Base-by-base conservation (phyloP, 1,284 basidiomycete genomes). In the Tylopilus sp. region DNA sequence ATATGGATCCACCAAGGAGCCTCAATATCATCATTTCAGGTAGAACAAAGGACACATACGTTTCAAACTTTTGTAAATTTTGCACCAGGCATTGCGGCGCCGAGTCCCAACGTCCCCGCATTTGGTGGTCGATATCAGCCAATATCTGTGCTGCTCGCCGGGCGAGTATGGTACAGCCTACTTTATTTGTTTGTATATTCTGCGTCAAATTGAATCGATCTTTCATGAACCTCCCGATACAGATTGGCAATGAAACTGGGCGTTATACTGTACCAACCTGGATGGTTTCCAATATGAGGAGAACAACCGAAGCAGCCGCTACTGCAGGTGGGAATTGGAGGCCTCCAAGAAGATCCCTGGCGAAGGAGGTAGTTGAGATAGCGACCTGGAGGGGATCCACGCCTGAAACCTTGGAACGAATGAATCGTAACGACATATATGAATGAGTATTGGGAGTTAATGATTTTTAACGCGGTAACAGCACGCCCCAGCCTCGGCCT, bases 261-360 rank as follows among this genome's bases (percentile, higher is more conserved):
- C 4, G 18, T 5, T 44, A 41, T 16, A 66, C 80, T 69, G n/a
- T n/a, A n/a, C n/a, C n/a, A 61, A 86, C 86, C 75, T 86, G 81
- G 33, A 86, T 74, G 1, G 82, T 85, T 68, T 87, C 72, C 57
- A 87, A 74, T 36, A 88, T 84, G 19, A 81, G 71, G 41, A 86
- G 73, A 24, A 86, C 69, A 9, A 85, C 66, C 1, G 80, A 79
- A 13, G 83, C 77, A 0, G 82, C 81, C 0, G 81, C 84, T 18
- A 77, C 72, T 0, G 81, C 83, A 3, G 85, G 84, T 24, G 85
- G 82, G 64, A 86, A 86, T 51, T 76, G 77, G n/a, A 80, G 66
- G 19, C 71, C 69, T 12, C 67, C 57, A 8, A 79, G 41, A 9
- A 76, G 62, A 33, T 78, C 71, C 53, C 59, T 74, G 58, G 66